phyloP scores from a whole-genome alignment of 495 filamentous ascomycete genomes.

The Bathelium albidoporum region DNA sequence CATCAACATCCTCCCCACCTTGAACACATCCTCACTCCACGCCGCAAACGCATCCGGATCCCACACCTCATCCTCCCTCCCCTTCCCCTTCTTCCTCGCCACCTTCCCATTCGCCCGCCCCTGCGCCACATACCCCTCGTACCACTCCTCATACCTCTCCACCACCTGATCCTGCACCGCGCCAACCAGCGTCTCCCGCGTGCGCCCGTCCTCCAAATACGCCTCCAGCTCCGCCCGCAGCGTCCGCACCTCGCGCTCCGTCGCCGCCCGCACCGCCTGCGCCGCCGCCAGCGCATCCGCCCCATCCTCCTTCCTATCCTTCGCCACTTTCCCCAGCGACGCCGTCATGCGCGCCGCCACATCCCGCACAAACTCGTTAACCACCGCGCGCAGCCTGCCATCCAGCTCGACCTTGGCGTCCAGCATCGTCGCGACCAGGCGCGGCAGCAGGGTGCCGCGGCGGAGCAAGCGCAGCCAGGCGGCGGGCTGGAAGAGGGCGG shows the following conservation, averaged over 20 bases:
- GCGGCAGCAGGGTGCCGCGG: constrained; percentile 22
- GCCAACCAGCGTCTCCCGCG: constrained; percentile 31
- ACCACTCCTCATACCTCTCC: constrained; percentile 31
- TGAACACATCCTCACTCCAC: constrained; percentile 4
- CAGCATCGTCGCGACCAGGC: constrained; percentile 36
- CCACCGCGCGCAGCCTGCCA: constrained; percentile 61
- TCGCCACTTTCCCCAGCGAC: constrained; percentile 32
- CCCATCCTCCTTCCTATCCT: constrained; percentile 9
- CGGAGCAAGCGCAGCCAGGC: constrained; percentile 41
- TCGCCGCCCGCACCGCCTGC: constrained; percentile 28
- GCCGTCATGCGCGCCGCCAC: constrained; percentile 48
- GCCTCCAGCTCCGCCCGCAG: constrained; percentile 44
- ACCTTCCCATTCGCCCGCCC: constrained; percentile 32
- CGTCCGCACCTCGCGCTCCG: constrained; percentile 45
- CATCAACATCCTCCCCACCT: constrained; percentile 2
- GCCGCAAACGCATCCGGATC: constrained; percentile 28
- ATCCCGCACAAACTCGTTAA: constrained; percentile 64
- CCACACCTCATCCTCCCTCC: constrained; percentile 43
- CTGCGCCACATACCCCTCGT: constrained; percentile 30
- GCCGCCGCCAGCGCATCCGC: constrained; percentile 29
- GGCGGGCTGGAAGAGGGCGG: constrained; percentile 55
- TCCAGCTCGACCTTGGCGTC: constrained; percentile 63
- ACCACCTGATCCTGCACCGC: constrained; percentile 31
- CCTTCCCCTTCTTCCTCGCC: constrained; percentile 50
- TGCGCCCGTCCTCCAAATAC: constrained; percentile 30